A percentile compares a stretch with the other conserved stretches of the same genome.
Conservation (phyloP, 2,329 filamentous ascomycete species). For the Zymoseptoria passerinii region DNA sequence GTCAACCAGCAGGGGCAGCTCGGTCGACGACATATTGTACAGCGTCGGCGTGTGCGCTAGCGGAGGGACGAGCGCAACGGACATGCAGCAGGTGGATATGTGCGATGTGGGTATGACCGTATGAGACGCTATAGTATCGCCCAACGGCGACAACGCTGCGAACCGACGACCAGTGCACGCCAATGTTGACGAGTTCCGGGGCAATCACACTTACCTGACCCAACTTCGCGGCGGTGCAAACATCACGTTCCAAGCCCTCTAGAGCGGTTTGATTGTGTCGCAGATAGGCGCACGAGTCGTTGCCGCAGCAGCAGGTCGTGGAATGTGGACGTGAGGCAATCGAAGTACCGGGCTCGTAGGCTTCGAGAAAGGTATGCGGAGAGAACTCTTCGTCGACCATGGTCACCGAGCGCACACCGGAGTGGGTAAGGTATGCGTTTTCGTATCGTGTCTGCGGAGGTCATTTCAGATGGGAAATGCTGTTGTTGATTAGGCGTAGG, state of each 20-base stretch:
- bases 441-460: background rate
- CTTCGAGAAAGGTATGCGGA: background rate
- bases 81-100: slow-evolving; percentile 1
- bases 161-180: slow-evolving; percentile 4
- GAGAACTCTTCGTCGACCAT: background rate
- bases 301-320: slow-evolving; percentile 72
- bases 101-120: background rate
- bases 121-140: background rate
- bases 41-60: background rate
- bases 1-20: background rate
- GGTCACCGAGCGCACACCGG: background rate
- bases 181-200: slow-evolving; percentile 1
- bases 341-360: background rate
- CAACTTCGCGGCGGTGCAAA: slow-evolving; percentile 74
- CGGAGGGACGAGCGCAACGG: background rate
- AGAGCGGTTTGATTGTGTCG: slow-evolving; percentile 71
- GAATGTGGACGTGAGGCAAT: background rate
- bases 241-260: slow-evolving; percentile 76
- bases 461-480: background rate
- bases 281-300: slow-evolving; percentile 67
- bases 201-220: slow-evolving; percentile 67
- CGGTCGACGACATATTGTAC: slow-evolving; percentile 2
- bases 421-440: background rate
- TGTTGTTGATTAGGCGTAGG: background rate
- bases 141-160: slow-evolving; percentile 4